Evolutionary conservation across 768 basidiomycete genomes (phyloP).

Genomic region (Hypholoma fasciculare): DNA sequence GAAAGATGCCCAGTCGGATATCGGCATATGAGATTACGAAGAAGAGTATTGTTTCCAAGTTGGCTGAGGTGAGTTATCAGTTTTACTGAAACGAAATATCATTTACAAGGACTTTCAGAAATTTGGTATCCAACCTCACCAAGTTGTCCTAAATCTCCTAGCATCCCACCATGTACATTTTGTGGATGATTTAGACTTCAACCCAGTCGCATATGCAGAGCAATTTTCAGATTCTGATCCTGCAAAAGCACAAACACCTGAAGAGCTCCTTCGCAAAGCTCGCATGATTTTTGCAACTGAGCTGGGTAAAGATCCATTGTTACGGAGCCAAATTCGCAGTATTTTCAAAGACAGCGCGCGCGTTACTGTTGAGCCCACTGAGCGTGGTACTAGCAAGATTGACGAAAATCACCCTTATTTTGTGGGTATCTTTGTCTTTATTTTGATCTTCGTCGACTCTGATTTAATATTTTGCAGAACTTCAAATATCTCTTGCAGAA

Average conservation of each 20-base stretch:
- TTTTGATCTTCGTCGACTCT: background rate
- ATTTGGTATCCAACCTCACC: slow-evolving; percentile 80
- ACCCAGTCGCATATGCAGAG: slow-evolving; percentile 82
- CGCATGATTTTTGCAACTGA: slow-evolving; percentile 88
- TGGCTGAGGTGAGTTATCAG: slow-evolving; percentile 72
- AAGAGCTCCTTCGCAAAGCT: slow-evolving; percentile 72
- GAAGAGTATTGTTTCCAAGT: slow-evolving; percentile 70
- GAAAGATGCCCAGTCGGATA: slow-evolving; percentile 80
- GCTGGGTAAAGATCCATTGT: slow-evolving; percentile 88
- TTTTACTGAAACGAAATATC: background rate
- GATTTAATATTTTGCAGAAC: slow-evolving; percentile 47
- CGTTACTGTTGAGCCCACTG: slow-evolving; percentile 83
- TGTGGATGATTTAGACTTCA: slow-evolving; percentile 78
- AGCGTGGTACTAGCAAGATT: slow-evolving; percentile 78
- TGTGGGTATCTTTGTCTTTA: slow-evolving; percentile 39
- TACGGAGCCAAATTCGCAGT: slow-evolving; percentile 76
- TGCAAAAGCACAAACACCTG: slow-evolving; percentile 51
- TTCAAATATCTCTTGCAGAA: slow-evolving; percentile 95
- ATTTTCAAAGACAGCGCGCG: slow-evolving; percentile 74
- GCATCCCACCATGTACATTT: slow-evolving; percentile 61
- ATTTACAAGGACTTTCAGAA: slow-evolving; percentile 45
- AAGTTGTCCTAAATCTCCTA: slow-evolving; percentile 85
- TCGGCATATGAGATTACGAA: slow-evolving; percentile 86
- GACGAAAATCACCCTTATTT: slow-evolving; percentile 73
- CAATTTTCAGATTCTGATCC: slow-evolving; percentile 79